Conservation (phyloP, 2,329 filamentous ascomycete species). For the Rosellinia necatrix region DNA sequence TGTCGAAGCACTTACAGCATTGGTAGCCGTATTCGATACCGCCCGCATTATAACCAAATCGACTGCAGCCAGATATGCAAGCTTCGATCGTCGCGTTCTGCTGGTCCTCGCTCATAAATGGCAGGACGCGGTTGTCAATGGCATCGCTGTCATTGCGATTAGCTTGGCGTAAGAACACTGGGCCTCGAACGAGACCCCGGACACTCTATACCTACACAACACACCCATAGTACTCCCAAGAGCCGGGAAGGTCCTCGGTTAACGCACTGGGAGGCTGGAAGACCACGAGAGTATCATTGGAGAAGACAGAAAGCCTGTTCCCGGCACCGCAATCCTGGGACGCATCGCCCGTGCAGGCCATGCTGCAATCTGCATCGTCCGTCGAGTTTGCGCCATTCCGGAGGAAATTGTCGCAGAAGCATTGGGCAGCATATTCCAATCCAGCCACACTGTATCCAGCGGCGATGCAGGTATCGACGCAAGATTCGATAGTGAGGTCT, state of each 20-base stretch:
- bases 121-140: conserved; percentile 38
- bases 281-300: conserved; percentile 28
- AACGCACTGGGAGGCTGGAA: conserved; percentile 28
- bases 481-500: conserved; percentile 32
- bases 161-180: conserved; percentile 14
- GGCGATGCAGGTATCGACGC: conserved; percentile 30
- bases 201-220: conserved; percentile 19
- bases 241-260: conserved; percentile 20
- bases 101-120: conserved; percentile 45
- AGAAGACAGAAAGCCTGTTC: conserved; percentile 33
- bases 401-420: conserved; percentile 36
- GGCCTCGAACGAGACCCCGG: neutral
- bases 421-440: conserved; percentile 43
- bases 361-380: conserved; percentile 31
- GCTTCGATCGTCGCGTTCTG: conserved; percentile 47
- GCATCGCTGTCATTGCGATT: conserved; percentile 27
- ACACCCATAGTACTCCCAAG: conserved; percentile 33
- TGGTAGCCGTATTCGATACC: conserved; percentile 51
- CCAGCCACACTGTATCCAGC: conserved; percentile 40
- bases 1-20: conserved; percentile 40
- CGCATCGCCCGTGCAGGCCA: conserved; percentile 32
- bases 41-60: conserved; percentile 49
- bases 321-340: conserved; percentile 34
- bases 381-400: conserved; percentile 31
- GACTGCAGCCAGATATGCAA: conserved; percentile 47